Percentiles rank a stretch among this genome's conserved stretches.
Evolutionary conservation across 1,284 basidiomycete genomes (phyloP).

Genomic region (Apiotrichum laibachii): DNA sequence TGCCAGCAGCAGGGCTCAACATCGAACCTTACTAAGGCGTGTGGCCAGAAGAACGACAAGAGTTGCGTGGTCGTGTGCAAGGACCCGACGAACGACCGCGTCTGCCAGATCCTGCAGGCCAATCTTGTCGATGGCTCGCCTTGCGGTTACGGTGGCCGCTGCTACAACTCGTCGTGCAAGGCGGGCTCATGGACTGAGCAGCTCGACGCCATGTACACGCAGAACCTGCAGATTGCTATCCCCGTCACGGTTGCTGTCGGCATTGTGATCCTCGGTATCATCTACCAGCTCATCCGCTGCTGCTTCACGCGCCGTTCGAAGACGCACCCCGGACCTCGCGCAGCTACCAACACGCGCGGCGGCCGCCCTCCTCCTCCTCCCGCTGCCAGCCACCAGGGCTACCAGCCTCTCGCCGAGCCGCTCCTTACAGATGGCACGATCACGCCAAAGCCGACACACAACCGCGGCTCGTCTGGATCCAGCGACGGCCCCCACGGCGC

Average conservation of each 20-base stretch:
- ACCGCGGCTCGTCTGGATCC: neutral
- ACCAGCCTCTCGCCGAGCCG: constrained; percentile 1
- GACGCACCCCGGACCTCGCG: neutral
- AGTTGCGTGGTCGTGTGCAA: constrained; percentile 77
- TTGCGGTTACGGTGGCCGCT: constrained; percentile 76
- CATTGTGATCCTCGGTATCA: constrained; percentile 51
- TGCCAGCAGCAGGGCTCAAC: constrained; percentile 70
- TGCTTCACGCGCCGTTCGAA: constrained; percentile 1
- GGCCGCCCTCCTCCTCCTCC: neutral
- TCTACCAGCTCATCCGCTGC: constrained; percentile 18
- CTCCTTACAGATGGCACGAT: neutral
- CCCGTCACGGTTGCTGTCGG: constrained; percentile 73
- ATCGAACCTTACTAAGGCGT: constrained; percentile 65
- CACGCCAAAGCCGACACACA: neutral
- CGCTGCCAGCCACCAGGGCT: neutral
- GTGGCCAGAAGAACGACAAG: constrained; percentile 63
- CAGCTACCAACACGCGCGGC: neutral
- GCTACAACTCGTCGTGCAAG: constrained; percentile 64
- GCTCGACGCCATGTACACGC: constrained; percentile 65
- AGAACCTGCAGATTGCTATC: constrained; percentile 75
- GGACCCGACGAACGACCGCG: constrained; percentile 61
- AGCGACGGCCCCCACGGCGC: neutral
- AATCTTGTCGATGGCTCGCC: constrained; percentile 78
- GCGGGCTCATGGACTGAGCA: constrained; percentile 63
- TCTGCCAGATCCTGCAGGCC: constrained; percentile 73